A percentile compares a stretch with the other conserved stretches of the same genome.
Evolutionary conservation across 208 protist species (phyloP).

Genomic region (Crithidia fasciculata): DNA sequence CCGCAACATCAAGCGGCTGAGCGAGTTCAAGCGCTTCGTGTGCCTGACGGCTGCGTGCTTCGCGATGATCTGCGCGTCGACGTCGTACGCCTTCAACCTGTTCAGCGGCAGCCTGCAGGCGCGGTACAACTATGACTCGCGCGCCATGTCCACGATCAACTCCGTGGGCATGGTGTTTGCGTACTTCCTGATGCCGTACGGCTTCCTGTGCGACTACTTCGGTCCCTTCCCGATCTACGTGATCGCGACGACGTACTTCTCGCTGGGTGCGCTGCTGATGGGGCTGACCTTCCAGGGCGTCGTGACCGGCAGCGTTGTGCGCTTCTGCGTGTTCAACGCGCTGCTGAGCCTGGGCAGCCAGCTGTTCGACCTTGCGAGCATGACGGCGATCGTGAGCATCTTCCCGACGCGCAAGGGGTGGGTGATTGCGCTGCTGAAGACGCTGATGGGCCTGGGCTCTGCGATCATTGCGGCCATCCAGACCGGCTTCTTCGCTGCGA

Average conservation of each 20-base stretch:
- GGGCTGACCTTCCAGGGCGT: slow-evolving; percentile 53
- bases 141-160: slow-evolving; percentile 61
- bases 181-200: slow-evolving; percentile 55
- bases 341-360: slow-evolving; percentile 44
- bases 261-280: slow-evolving; percentile 47
- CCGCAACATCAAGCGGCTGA: slow-evolving; percentile 23
- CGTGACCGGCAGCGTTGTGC: slow-evolving; percentile 40
- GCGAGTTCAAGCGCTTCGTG: slow-evolving; percentile 40
- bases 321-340: slow-evolving; percentile 46
- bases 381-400: slow-evolving; percentile 57
- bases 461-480: slow-evolving; percentile 60
- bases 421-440: slow-evolving; percentile 72
- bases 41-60: slow-evolving; percentile 36
- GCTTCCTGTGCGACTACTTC: slow-evolving; percentile 57
- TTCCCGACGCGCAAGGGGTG: slow-evolving; percentile 60
- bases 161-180: slow-evolving; percentile 48
- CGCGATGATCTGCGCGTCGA: slow-evolving; percentile 39
- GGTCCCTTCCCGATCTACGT: slow-evolving; percentile 51
- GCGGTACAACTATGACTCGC: slow-evolving; percentile 44
- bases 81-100: slow-evolving; percentile 65
- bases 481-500: slow-evolving; percentile 54
- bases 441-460: slow-evolving; percentile 66
- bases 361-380: slow-evolving; percentile 56
- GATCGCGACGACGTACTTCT: slow-evolving; percentile 27
- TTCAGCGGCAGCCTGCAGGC: slow-evolving; percentile 46